Evolutionary conservation across 805 yeast genomes (phyloP).

Genomic region (Candida silvicultrix): DNA sequence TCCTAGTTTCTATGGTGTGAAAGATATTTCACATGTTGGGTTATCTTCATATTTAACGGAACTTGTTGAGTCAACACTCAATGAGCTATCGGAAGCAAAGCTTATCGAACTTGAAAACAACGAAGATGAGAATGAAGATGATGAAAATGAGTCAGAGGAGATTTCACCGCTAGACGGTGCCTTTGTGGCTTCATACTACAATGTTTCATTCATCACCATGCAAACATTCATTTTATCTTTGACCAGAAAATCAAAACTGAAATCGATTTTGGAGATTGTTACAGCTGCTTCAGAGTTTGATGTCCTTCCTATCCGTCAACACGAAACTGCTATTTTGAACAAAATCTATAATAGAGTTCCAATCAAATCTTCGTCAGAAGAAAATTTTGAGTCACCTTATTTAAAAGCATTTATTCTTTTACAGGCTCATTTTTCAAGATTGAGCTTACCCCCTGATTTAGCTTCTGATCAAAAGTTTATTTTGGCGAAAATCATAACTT

Average conservation of each 20-base stretch:
- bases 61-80: constrained; percentile 63
- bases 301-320: constrained; percentile 50
- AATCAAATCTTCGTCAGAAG: constrained; percentile 37
- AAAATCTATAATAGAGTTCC: constrained; percentile 59
- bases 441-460: constrained; percentile 56
- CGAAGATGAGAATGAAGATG: constrained; percentile 32
- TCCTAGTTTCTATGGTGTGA: constrained; percentile 85
- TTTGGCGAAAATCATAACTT: constrained; percentile 38
- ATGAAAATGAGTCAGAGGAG: constrained; percentile 20
- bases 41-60: constrained; percentile 82
- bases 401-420: constrained; percentile 69
- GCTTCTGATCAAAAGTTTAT: constrained; percentile 48
- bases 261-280: constrained; percentile 56
- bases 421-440: constrained; percentile 76
- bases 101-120: constrained; percentile 50
- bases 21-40: constrained; percentile 56
- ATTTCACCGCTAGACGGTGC: constrained; percentile 65
- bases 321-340: constrained; percentile 45
- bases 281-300: constrained; percentile 73
- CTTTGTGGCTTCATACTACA: constrained; percentile 69
- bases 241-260: constrained; percentile 48
- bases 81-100: constrained; percentile 54
- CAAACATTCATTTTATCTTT: constrained; percentile 48
- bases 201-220: constrained; percentile 61
- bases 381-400: constrained; percentile 39